phyloP scores from a whole-genome alignment of 2,329 filamentous ascomycete genomes.

The Neoarthrinium moseri region DNA sequence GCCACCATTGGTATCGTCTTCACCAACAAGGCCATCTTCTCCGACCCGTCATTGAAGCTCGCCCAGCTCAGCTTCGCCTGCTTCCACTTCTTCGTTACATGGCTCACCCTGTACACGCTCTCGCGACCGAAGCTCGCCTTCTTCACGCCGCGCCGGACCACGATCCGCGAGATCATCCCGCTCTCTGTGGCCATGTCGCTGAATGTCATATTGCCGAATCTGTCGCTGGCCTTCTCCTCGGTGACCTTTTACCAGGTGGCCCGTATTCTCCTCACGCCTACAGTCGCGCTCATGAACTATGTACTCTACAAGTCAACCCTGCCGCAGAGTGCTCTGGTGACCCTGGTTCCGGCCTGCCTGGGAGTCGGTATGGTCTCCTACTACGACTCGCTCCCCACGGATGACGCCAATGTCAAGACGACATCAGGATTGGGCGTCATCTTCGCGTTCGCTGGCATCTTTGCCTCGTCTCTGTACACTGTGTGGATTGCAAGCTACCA shows the following conservation, averaged over 20 bases:
- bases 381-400: constrained; percentile 59
- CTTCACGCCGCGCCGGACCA: constrained; percentile 56
- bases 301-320: constrained; percentile 57
- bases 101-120: constrained; percentile 59
- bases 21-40: constrained; percentile 70
- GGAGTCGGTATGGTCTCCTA: constrained; percentile 68
- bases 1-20: constrained; percentile 67
- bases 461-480: constrained; percentile 66
- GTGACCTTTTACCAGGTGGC: constrained; percentile 72
- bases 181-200: constrained; percentile 66
- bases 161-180: constrained; percentile 57
- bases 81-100: constrained; percentile 69
- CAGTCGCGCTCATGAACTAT: constrained; percentile 64
- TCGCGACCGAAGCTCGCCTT: constrained; percentile 57
- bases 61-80: constrained; percentile 65
- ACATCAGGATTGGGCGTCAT: constrained; percentile 59
- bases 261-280: constrained; percentile 65
- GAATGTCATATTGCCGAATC: constrained; percentile 68
- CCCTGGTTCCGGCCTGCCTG: constrained; percentile 59
- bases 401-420: constrained; percentile 48
- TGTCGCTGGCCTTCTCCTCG: constrained; percentile 65
- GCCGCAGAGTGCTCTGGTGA: constrained; percentile 50
- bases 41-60: constrained; percentile 58
- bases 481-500: constrained; percentile 68
- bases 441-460: constrained; percentile 63